These are phyloP conservation scores for Clitoria ternatea DNA, from an alignment of 306 rosid species.

Conservation along the genomic window DNA sequence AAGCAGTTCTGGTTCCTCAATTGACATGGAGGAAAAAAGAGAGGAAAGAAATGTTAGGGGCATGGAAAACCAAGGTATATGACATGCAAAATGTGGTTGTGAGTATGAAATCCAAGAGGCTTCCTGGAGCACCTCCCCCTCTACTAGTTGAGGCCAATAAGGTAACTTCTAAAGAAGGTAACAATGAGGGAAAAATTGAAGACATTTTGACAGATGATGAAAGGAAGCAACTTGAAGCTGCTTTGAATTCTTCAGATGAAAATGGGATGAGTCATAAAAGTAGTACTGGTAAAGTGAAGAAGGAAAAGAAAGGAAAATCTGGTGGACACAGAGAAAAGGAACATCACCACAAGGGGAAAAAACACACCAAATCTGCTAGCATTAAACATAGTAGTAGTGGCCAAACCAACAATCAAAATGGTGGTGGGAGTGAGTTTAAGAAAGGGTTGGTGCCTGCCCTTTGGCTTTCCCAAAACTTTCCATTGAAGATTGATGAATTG, in stretches of 20 bases:
- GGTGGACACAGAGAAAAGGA: slow-evolving; percentile 64
- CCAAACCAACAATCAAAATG: too few species aligned
- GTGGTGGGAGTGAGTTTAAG: slow-evolving; percentile 54
- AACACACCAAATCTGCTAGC: slow-evolving; percentile 32
- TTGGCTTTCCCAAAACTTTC: slow-evolving; percentile 85
- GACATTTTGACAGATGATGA: slow-evolving; percentile 76
- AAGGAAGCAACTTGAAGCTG: slow-evolving; percentile 70
- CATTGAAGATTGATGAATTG: slow-evolving; percentile 71
- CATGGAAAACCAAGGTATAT: slow-evolving; percentile 83
- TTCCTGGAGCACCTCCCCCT: slow-evolving; percentile 75
- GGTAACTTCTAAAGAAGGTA: slow-evolving; percentile 40
- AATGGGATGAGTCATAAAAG: slow-evolving; percentile 30
- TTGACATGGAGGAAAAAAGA: slow-evolving; percentile 84
- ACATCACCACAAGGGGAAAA: slow-evolving; percentile 43
- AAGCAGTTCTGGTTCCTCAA: slow-evolving; percentile 82
- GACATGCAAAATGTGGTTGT: slow-evolving; percentile 88
- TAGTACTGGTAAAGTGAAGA: slow-evolving; percentile 22
- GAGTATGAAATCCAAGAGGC: slow-evolving; percentile 53
- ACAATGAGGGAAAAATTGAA: slow-evolving; percentile 48
- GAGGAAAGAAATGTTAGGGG: slow-evolving; percentile 72
- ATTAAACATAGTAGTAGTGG: too few species aligned
- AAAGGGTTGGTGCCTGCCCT: slow-evolving; percentile 76
- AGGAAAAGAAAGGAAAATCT: slow-evolving; percentile 64
- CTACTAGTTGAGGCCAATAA: too few species aligned
- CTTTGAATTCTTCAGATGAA: slow-evolving; percentile 55